Evolutionary conservation across 1,284 basidiomycete species (phyloP).

Genomic region (Athelia sp.): DNA sequence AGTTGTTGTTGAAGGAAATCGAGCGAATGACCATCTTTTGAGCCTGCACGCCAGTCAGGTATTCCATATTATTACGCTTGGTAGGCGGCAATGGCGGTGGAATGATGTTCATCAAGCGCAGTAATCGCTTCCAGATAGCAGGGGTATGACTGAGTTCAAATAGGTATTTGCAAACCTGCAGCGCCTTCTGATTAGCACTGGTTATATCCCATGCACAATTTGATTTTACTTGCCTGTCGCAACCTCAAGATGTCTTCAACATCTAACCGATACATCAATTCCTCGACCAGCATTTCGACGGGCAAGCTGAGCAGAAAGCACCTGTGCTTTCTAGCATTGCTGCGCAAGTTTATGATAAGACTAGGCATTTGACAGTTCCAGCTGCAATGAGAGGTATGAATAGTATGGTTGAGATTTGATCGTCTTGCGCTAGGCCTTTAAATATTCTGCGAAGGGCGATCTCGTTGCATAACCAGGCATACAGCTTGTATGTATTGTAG

Average conservation of each 20-base stretch:
- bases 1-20: constrained; percentile 55
- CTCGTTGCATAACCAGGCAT: too few relatives aligned
- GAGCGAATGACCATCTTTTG: constrained; percentile 61
- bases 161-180: constrained; percentile 49
- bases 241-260: constrained; percentile 53
- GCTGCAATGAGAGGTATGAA: too few relatives aligned
- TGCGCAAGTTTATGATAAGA: too few relatives aligned
- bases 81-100: constrained; percentile 63
- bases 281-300: constrained; percentile 42
- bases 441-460: too few relatives aligned
- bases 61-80: constrained; percentile 29
- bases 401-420: too few relatives aligned
- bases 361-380: too few relatives aligned
- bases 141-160: constrained; percentile 62
- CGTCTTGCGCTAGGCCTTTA: too few relatives aligned
- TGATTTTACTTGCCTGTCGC: constrained; percentile 36
- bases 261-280: constrained; percentile 40
- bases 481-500: too few relatives aligned
- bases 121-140: constrained; percentile 63
- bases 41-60: constrained; percentile 25
- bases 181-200: constrained; percentile 2
- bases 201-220: background rate
- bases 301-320: constrained; percentile 17
- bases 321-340: too few relatives aligned
- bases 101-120: constrained; percentile 45